Base-by-base conservation (phyloP, 495 filamentous ascomycete species). In the Daldinia grandis region DNA sequence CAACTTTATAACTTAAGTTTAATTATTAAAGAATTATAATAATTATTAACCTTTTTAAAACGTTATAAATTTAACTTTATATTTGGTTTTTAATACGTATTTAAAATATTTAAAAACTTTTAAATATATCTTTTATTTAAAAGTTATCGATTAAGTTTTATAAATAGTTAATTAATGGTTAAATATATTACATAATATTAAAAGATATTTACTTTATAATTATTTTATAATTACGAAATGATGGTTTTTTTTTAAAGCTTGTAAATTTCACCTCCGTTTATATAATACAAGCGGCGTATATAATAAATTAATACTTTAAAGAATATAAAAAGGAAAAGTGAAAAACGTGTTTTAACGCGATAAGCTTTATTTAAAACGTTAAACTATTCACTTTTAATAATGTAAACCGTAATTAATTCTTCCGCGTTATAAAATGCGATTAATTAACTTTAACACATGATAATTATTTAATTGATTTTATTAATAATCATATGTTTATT, bases 401-500 rank as follows among this genome's bases (percentile, higher is more conserved):
- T 47, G 21, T 47, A 47, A 47, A 47, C 15, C 5, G n/a, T 17
- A 17, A 47, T 47, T 47, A 47, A 47, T 47, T 47, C 21, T 47
- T 47, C 6, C 15, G 15, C n/a, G n/a, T 47, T 47, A 47, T 8
- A 21, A 47, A 47, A 21, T 19, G 5, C 5, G 21, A 21, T 47
- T 47, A 21, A 21, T 21, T 47, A 47, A 47, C 21, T 47, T 47
- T 47, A 47, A 47, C 7, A 47, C 2, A 47, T 47, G 6, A 47
- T 47, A 47, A 47, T 47, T 47, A 47, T 7, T 47, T 47, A 47
- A 21, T 47, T 47, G 21, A 47, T 47, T 47, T 21, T 47, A 47
- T 47, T 47, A 47, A 47, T 47, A 47, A 47, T 47, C 21, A 47
- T 47, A 47, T 47, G 7, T 47, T 47, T 47, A 47, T 47, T 47